Evolutionary conservation across 495 filamentous ascomycete genomes (phyloP).

Genomic region (Venustampulla echinocandica): DNA sequence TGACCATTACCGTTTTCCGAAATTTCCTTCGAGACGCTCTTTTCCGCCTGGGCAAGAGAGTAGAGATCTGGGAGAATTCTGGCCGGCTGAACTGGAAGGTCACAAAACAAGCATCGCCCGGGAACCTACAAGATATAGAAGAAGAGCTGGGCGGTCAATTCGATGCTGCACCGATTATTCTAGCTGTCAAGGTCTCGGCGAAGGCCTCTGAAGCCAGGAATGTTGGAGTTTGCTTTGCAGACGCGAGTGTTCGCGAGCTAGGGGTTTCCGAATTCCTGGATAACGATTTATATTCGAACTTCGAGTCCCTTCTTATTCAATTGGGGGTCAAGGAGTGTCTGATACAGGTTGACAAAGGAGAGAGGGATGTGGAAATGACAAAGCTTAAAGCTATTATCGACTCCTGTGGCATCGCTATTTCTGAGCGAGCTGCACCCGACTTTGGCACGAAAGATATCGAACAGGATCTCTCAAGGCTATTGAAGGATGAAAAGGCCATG

Average conservation of each 20-base stretch:
- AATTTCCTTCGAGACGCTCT: conserved; percentile 94
- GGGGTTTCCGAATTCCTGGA: conserved; percentile 97
- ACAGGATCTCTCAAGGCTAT: conserved; percentile 77
- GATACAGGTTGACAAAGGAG: conserved; percentile 58
- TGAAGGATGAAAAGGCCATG: conserved; percentile 75
- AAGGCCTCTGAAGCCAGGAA: conserved; percentile 76
- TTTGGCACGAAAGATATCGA: conserved; percentile 93
- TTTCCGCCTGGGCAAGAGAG: conserved; percentile 77
- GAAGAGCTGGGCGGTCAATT: conserved; percentile 86
- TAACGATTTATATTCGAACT: conserved; percentile 97
- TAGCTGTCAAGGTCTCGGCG: conserved; percentile 86
- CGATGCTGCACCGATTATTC: conserved; percentile 84
- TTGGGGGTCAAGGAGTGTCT: conserved; percentile 92
- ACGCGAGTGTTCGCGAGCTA: conserved; percentile 91
- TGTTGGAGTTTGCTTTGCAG: conserved; percentile 95
- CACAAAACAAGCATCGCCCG: conserved; percentile 83
- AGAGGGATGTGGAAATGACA: conserved; percentile 72
- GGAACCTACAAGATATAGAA: conserved; percentile 94
- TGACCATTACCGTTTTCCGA: conserved; percentile 87
- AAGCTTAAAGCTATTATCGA: conserved; percentile 86
- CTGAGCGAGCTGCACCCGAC: conserved; percentile 65
- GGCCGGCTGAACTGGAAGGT: conserved; percentile 85
- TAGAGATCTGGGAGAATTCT: conserved; percentile 82
- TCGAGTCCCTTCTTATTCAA: conserved; percentile 93
- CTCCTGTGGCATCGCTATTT: conserved; percentile 80